Percentiles rank a stretch among this genome's conserved stretches.
Conservation (phyloP, 805 yeast genomes). For the Candida gorgasii region DNA sequence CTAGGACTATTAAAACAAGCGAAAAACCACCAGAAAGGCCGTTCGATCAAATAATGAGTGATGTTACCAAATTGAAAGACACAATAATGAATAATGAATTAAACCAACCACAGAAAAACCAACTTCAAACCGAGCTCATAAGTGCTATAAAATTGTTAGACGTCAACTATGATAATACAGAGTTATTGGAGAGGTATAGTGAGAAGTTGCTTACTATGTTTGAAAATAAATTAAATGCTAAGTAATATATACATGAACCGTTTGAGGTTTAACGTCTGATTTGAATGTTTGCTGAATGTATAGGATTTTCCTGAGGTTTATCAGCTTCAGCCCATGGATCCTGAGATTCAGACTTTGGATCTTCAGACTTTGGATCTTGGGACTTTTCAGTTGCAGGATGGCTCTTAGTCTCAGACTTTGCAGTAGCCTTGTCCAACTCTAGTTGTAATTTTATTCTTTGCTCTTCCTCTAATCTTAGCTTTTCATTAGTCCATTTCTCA, state of each 20-base stretch:
- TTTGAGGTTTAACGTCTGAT: conserved; percentile 26
- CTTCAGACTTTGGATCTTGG: neutral
- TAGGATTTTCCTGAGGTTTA: conserved; percentile 30
- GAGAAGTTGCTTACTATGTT: conserved; percentile 32
- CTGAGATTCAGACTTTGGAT: neutral
- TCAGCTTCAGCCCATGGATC: conserved; percentile 41
- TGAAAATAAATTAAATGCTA: conserved; percentile 23
- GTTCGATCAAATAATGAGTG: neutral
- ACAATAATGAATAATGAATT: conserved; percentile 10
- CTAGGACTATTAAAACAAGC: neutral
- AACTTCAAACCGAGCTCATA: neutral
- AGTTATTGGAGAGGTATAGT: conserved; percentile 37
- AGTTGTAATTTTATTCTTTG: conserved; percentile 29
- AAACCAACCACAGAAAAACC: conserved; percentile 7
- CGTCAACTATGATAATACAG: conserved; percentile 11
- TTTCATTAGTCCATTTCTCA: conserved; percentile 40
- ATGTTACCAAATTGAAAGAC: neutral
- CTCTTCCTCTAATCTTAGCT: conserved; percentile 32
- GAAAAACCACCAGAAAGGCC: conserved; percentile 1
- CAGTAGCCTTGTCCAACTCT: conserved; percentile 31
- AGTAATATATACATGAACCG: conserved; percentile 8
- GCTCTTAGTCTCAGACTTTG: neutral
- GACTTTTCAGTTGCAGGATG: conserved; percentile 2
- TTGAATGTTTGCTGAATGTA: conserved; percentile 37
- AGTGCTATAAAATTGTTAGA: conserved; percentile 1